Evolutionary conservation across 1,139 yeast genomes (phyloP).

Genomic region (Blastobotrys raffinosifermentans): DNA sequence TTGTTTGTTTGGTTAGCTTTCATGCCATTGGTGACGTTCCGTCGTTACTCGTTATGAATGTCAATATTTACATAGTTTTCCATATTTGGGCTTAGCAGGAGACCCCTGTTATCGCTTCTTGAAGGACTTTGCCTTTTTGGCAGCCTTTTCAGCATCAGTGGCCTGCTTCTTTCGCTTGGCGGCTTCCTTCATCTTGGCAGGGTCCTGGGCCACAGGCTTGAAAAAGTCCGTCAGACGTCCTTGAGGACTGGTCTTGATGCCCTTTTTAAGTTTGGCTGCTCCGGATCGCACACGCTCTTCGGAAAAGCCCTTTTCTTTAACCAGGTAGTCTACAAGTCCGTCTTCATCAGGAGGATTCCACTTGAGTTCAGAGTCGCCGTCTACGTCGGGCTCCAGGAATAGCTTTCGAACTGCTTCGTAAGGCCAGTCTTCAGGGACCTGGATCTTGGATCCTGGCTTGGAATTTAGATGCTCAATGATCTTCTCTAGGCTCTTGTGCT

Average conservation of each 20-base stretch:
- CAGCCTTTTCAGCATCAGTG: conserved; percentile 19
- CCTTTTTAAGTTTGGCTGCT: conserved; percentile 77
- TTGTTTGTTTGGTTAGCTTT: no score
- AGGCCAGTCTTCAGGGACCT: conserved; percentile 94
- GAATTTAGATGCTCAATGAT: conserved; percentile 59
- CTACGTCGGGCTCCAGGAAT: conserved; percentile 75
- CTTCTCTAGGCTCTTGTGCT: conserved; percentile 74
- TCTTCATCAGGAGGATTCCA: conserved; percentile 77
- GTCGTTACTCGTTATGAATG: no score
- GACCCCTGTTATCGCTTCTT: conserved; percentile 1
- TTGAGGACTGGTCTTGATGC: conserved; percentile 78
- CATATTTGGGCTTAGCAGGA: no score
- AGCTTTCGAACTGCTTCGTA: conserved; percentile 80
- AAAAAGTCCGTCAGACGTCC: conserved; percentile 92
- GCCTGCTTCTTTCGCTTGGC: conserved; percentile 25
- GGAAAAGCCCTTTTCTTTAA: conserved; percentile 73
- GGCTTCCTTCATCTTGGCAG: conserved; percentile 21
- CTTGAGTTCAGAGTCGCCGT: conserved; percentile 48
- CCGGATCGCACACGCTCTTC: conserved; percentile 90
- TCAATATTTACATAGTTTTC: no score
- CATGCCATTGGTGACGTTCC: no score
- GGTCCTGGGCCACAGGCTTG: conserved; percentile 53
- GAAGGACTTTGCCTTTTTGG: conserved; percentile 17
- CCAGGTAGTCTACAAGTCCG: conserved; percentile 66
- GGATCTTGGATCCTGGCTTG: conserved; percentile 64